phyloP scores from a whole-genome alignment of 352 stramenopile species.

The Globisporangium viniferum region DNA sequence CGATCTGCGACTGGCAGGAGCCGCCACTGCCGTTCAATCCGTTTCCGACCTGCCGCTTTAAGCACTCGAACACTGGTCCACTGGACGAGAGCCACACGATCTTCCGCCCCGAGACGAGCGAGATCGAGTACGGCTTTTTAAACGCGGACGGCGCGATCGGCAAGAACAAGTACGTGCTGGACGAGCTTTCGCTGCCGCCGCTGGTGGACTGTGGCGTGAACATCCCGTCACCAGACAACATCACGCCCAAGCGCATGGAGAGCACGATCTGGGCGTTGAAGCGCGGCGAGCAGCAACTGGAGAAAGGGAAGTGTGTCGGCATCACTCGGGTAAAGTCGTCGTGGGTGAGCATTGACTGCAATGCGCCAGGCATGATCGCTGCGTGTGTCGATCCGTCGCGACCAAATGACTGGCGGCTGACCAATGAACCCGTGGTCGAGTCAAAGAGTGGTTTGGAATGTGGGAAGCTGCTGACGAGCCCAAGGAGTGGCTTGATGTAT shows the following conservation, averaged over 20 bases:
- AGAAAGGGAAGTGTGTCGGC: constrained; percentile 44
- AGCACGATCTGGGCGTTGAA: constrained; percentile 60
- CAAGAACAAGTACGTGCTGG: constrained; percentile 59
- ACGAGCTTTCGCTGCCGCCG: constrained; percentile 61
- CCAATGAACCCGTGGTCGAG: constrained; percentile 27
- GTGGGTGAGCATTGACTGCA: constrained; percentile 65
- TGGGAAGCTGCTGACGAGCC: background rate
- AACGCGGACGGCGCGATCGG: constrained; percentile 76
- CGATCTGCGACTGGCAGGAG: constrained; percentile 79
- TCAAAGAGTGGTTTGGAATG: constrained; percentile 17
- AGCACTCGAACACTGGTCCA: constrained; percentile 34
- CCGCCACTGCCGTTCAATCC: constrained; percentile 51
- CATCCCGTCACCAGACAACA: constrained; percentile 77
- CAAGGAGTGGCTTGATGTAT: constrained; percentile 20
- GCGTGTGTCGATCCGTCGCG: constrained; percentile 35
- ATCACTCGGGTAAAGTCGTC: constrained; percentile 32
- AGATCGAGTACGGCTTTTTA: constrained; percentile 82
- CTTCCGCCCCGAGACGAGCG: constrained; percentile 79
- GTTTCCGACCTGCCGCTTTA: constrained; percentile 63
- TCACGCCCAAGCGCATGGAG: constrained; percentile 81
- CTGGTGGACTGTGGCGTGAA: constrained; percentile 73
- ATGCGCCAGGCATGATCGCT: constrained; percentile 33
- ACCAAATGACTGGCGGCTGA: constrained; percentile 37
- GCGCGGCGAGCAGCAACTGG: constrained; percentile 28
- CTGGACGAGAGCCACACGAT: constrained; percentile 51